Evolutionary conservation across 331 rosid genomes (phyloP), one percentile per base, ranked within the genome.

Genomic region (Quercus phellos): DNA sequence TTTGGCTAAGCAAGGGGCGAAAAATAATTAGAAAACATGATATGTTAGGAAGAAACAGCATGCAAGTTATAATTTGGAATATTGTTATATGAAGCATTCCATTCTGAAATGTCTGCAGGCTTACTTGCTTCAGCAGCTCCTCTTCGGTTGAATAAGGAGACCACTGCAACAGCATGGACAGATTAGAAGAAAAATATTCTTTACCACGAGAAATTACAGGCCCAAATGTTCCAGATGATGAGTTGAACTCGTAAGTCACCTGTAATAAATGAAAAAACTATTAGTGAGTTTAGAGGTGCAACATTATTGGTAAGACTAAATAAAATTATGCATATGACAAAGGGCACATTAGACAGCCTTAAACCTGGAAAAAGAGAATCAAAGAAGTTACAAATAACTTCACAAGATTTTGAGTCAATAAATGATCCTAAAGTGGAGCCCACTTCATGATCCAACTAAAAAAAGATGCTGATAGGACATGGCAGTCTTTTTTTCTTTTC

Each of bases 91-190:
- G 53, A 46, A n/a, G 32, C 6, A 84, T 55, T 55, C 61, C 11
- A 55, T 17, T 17, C 61, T 55, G 19, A 55, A 21, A 55, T 55
- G 19, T 55, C 61, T 21, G 16, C 68, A 21, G 68, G 42, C 81
- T 64, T 80, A 87, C 90, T 76, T 84, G 90, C 67, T 87, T 77
- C 74, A 87, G 82, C 66, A 87, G 90, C 74, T 80, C 87, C 21
- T 83, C 54, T 67, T 87, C 90, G 1, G 87, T 79, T 63, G 85
- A 82, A 74, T 82, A 87, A 30, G 89, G 90, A 72, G 90, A 82
- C 90, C 90, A 87, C 55, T 80, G 78, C 68, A 87, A 53, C 58
- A 85, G 66, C 80, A 61, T 56, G 69, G 80, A 74, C 51, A 87
- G 84, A 81, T 87, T 87, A 43, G 85, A 71, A 54, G 30, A 51